Conservation (phyloP, 2,329 filamentous ascomycete species). For the Trematosphaeria pertusa region DNA sequence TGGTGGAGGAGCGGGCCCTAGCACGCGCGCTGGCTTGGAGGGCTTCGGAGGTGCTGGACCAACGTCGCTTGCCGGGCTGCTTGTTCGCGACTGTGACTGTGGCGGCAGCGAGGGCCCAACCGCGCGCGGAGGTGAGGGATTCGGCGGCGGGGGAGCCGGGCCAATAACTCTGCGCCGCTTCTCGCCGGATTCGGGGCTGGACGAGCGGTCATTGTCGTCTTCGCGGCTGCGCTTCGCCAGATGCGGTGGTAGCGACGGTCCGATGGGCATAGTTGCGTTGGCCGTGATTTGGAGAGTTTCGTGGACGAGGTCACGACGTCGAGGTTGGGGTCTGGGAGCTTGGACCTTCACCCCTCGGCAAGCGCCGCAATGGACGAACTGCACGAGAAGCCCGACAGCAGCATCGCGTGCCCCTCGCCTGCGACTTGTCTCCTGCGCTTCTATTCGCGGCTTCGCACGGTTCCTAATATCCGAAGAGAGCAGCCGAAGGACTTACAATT, state of each 20-base stretch:
- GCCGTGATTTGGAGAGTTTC: constrained; percentile 2
- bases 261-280: constrained; percentile 67
- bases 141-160: constrained; percentile 60
- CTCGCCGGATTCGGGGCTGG: constrained; percentile 50
- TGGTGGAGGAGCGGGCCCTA: constrained; percentile 63
- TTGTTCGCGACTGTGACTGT: constrained; percentile 35
- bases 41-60: constrained; percentile 54
- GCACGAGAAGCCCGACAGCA: constrained; percentile 26
- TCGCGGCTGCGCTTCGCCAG: constrained; percentile 61
- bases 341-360: constrained; percentile 24
- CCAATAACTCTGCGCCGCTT: constrained; percentile 63
- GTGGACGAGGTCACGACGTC: constrained; percentile 5
- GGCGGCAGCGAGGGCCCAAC: constrained; percentile 62
- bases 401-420: constrained; percentile 1
- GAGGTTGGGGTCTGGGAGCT: constrained; percentile 23
- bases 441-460: too few species aligned
- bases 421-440: too few species aligned
- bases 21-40: constrained; percentile 46
- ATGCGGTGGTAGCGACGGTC: constrained; percentile 73
- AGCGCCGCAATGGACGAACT: constrained; percentile 20
- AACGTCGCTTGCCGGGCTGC: constrained; percentile 34
- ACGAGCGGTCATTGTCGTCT: constrained; percentile 50
- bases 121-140: constrained; percentile 43
- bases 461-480: too few species aligned
- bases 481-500: too few species aligned